Evolutionary conservation across 768 basidiomycete species (phyloP), one percentile per base, ranked within the genome.

Genomic region (Leccinum disarticulatum): DNA sequence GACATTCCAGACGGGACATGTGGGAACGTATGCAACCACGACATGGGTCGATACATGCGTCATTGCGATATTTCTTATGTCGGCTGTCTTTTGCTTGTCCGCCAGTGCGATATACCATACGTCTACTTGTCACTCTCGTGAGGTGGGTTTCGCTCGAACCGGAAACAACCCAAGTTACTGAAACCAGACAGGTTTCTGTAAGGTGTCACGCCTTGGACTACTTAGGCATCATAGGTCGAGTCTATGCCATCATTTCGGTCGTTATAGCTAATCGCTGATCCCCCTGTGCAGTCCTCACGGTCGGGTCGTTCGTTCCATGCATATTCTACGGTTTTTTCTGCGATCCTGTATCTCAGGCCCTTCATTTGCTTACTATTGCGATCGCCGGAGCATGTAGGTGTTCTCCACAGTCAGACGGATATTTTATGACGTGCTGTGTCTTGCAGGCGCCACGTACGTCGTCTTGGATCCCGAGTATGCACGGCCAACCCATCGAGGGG

Each of bases 321-420:
- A 76, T 95, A 43, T 89, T 88, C 68, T 93, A 92, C 69, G 87
- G 83, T 3, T 91, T 91, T 73, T 89, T 81, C 74, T 91, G 89
- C 67, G 78, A 87, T 31, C 77, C 81, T 8, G 66, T 73, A 41
- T 76, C 78, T 54, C 84, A 84, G 69, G 56, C 73, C n/a, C 71
- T 85, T 33, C 90, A 91, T 70, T 74, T 87, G 25, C 61, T 77
- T 19, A 63, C 73, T 11, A 84, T 89, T 53, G 76, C 77, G 19
- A 49, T 81, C 11, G 78, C 81, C 49, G 87, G 89, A 35, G 61
- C 79, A 57, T 84, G 90, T 90, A 57, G 74, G 88, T 67, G 50
- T n/a, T 57, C 36, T 47, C 6, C 28, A 27, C 55, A 31, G 36
- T 15, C 52, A 36, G 8, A 36, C 25, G 36, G 55, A 50, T 25